These are phyloP conservation scores for Teratosphaeria nubilosa DNA, from an alignment of 2,329 filamentous ascomycete genomes.

Conservation along the genomic window DNA sequence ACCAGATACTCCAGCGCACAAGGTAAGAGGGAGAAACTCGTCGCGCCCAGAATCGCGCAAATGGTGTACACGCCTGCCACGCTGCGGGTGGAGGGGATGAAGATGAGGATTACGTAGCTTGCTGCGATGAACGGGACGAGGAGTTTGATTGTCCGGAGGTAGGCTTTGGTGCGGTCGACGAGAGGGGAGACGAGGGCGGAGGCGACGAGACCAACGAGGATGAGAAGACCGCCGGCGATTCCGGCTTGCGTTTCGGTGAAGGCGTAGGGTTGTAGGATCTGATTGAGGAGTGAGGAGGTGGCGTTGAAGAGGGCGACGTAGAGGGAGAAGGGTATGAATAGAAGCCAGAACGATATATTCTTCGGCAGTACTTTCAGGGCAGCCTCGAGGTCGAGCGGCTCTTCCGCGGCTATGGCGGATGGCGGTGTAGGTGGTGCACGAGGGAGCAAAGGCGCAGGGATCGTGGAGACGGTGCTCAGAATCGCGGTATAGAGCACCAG, in stretches of 20 bases:
- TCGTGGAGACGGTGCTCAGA: constrained; percentile 48
- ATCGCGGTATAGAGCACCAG: constrained; percentile 55
- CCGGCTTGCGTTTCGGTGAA: constrained; percentile 78
- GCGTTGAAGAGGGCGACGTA: constrained; percentile 94
- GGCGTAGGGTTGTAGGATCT: constrained; percentile 78
- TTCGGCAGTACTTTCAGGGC: constrained; percentile 39
- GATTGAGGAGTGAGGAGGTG: constrained; percentile 76
- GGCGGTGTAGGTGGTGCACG: constrained; percentile 65
- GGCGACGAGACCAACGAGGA: constrained; percentile 72
- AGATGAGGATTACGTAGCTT: constrained; percentile 66
- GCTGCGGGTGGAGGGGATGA: constrained; percentile 56
- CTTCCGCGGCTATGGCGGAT: constrained; percentile 53
- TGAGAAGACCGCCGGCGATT: constrained; percentile 80
- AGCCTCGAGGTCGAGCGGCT: constrained; percentile 41
- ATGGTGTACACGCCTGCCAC: constrained; percentile 65
- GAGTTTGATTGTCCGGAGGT: constrained; percentile 61
- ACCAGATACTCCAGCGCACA: constrained; percentile 78
- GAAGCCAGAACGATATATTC: constrained; percentile 66
- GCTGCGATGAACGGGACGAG: constrained; percentile 60
- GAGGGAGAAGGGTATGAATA: constrained; percentile 69
- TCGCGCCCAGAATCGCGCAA: constrained; percentile 65
- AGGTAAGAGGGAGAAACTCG: constrained; percentile 71
- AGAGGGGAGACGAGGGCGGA: constrained; percentile 71
- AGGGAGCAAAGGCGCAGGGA: constrained; percentile 77
- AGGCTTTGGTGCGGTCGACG: constrained; percentile 74